phyloP scores from a whole-genome alignment of 2,329 filamentous ascomycete genomes.

The Hysterium pulicare region DNA sequence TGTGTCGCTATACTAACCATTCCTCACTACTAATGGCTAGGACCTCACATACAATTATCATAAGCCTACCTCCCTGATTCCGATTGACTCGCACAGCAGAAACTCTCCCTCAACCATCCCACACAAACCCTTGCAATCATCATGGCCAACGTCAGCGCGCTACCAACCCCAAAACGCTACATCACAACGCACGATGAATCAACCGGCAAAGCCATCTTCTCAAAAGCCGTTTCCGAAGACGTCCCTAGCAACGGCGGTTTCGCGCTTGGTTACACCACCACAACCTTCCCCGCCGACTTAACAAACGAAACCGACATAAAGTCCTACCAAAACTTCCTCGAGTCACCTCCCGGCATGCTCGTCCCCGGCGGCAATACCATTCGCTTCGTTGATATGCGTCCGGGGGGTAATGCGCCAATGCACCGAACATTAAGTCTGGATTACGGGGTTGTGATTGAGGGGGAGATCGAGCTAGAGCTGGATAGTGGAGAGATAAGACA shows the following conservation, averaged over 20 bases:
- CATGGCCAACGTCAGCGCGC: not conserved
- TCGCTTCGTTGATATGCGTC: constrained; percentile 35
- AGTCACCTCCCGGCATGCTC: constrained; percentile 47
- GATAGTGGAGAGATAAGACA: constrained; percentile 34
- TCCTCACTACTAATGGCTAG: no score
- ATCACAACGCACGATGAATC: not conserved
- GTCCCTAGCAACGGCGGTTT: constrained; percentile 41
- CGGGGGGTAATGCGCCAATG: constrained; percentile 31
- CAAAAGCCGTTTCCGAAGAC: not conserved
- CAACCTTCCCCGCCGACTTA: constrained; percentile 45
- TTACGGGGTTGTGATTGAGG: constrained; percentile 39
- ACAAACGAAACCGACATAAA: constrained; percentile 45
- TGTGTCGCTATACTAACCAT: no score
- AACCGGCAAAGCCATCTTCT: constrained; percentile 1
- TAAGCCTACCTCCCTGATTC: no score
- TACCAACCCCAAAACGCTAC: not conserved
- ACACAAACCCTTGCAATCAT: no score
- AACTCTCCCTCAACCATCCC: no score
- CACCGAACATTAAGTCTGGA: constrained; percentile 38
- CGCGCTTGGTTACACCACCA: constrained; percentile 48
- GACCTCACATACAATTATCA: no score
- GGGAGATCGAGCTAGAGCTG: constrained; percentile 34
- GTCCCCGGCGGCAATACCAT: constrained; percentile 46
- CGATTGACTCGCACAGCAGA: no score
- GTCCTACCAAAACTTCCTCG: constrained; percentile 44